Percentiles rank a stretch among this genome's conserved stretches.
Conservation (phyloP, 2,329 filamentous ascomycete genomes). For the Trichoderma endophyticum region DNA sequence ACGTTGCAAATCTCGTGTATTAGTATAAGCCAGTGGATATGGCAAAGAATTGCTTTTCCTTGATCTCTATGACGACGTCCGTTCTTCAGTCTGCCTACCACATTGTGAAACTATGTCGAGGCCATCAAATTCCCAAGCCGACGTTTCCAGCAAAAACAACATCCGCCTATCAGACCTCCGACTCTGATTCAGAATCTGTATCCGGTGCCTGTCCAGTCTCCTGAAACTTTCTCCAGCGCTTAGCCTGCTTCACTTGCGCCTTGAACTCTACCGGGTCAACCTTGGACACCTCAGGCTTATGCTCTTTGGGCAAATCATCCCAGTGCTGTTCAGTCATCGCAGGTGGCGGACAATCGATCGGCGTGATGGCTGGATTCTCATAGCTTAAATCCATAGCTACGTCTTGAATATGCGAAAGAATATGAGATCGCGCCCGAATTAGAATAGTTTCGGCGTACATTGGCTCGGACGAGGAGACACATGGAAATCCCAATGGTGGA, state of each 20-base stretch:
- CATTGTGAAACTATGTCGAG: fast-evolving
- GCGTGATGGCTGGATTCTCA: conserved; percentile 31
- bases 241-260: conserved; percentile 25
- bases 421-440: conserved; percentile 48
- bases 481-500: conserved; percentile 57
- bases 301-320: conserved; percentile 29
- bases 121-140: background rate
- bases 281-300: conserved; percentile 28
- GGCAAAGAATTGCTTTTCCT: background rate
- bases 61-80: background rate
- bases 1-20: background rate
- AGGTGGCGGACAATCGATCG: background rate
- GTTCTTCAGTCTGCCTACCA: background rate
- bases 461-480: conserved; percentile 64
- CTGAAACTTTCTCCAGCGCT: conserved; percentile 29
- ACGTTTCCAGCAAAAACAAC: background rate
- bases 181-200: conserved; percentile 24
- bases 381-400: conserved; percentile 44
- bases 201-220: conserved; percentile 28
- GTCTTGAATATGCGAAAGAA: conserved; percentile 61
- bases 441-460: conserved; percentile 61
- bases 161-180: background rate
- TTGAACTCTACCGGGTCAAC: conserved; percentile 25
- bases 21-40: background rate
- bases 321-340: conserved; percentile 30